phyloP scores from a whole-genome alignment of 2,329 filamentous ascomycete genomes.

The Hymenoscyphus fraxineus region DNA sequence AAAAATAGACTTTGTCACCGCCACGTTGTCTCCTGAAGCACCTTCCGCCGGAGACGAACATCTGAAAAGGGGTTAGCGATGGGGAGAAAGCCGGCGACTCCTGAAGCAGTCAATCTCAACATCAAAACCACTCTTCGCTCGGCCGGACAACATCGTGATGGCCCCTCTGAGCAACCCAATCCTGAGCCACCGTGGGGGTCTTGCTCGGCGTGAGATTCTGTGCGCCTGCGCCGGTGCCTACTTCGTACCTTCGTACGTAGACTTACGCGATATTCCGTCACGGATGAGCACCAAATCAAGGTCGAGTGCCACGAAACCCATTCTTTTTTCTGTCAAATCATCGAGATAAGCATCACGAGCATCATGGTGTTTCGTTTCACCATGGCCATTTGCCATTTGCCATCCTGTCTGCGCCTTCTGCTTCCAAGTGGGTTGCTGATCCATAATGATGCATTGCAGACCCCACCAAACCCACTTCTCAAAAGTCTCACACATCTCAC shows the following conservation, averaged over 20 bases:
- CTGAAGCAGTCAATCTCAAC: not conserved
- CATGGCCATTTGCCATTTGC: constrained; percentile 4
- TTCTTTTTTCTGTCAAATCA: not conserved
- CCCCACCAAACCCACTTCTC: constrained; percentile 1
- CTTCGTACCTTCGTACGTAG: too few relatives aligned
- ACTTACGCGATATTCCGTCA: not conserved
- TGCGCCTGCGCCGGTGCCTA: not conserved
- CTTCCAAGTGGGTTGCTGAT: not conserved
- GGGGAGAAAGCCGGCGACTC: not conserved
- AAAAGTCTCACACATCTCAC: not conserved
- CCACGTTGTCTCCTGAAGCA: not conserved
- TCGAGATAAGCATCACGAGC: constrained; percentile 1
- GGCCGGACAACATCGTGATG: not conserved
- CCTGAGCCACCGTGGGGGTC: not conserved
- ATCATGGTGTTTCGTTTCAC: constrained; percentile 2
- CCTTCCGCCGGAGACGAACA: not conserved
- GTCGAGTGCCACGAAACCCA: not conserved
- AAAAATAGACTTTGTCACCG: not conserved
- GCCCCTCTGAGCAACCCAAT: not conserved
- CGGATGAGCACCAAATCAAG: constrained; percentile 1
- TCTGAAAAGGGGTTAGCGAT: not conserved
- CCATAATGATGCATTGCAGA: not conserved
- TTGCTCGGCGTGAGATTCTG: not conserved
- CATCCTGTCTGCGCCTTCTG: constrained; percentile 1
- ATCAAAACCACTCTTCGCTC: not conserved